Percentiles rank a stretch among this genome's conserved stretches.
phyloP scores from a whole-genome alignment of 1,139 yeast genomes.

The Yamadazyma sp. region DNA sequence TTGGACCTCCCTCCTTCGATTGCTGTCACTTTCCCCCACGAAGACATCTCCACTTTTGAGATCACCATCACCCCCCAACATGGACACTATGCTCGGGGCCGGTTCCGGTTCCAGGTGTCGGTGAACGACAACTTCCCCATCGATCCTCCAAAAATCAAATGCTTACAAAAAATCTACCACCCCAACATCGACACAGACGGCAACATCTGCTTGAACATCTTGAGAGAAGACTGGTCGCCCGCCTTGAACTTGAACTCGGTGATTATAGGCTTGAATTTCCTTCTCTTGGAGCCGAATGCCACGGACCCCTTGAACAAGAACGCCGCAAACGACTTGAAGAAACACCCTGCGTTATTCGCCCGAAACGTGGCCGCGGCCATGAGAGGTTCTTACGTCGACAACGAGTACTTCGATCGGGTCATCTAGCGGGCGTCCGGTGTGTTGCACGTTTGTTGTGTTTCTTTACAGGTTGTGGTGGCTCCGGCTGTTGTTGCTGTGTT shows the following conservation, averaged over 20 bases:
- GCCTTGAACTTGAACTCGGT: slow-evolving; percentile 81
- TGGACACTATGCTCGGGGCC: slow-evolving; percentile 75
- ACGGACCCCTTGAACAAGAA: slow-evolving; percentile 89
- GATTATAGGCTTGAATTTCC: slow-evolving; percentile 79
- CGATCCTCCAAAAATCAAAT: slow-evolving; percentile 85
- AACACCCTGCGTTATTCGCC: slow-evolving; percentile 56
- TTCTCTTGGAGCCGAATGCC: slow-evolving; percentile 88
- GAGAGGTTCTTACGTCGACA: slow-evolving; percentile 68
- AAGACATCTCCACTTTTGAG: slow-evolving; percentile 60
- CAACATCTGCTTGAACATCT: slow-evolving; percentile 84
- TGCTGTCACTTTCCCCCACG: slow-evolving; percentile 53
- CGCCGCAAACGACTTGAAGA: slow-evolving; percentile 76
- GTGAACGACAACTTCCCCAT: slow-evolving; percentile 81
- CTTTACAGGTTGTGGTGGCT: too few relatives aligned
- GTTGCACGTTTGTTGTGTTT: too few relatives aligned
- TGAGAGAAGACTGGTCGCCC: slow-evolving; percentile 96
- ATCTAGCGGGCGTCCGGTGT: slow-evolving; percentile 17
- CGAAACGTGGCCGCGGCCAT: slow-evolving; percentile 62
- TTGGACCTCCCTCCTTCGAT: slow-evolving; percentile 69
- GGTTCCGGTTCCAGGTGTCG: slow-evolving; percentile 62
- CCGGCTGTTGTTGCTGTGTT: too few relatives aligned
- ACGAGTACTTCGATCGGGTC: slow-evolving; percentile 64
- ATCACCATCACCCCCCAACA: slow-evolving; percentile 70
- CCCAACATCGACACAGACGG: slow-evolving; percentile 93
- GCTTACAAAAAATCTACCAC: slow-evolving; percentile 75